phyloP scores from a whole-genome alignment of 139 green algal genomes.

The Choricystis sp. region DNA sequence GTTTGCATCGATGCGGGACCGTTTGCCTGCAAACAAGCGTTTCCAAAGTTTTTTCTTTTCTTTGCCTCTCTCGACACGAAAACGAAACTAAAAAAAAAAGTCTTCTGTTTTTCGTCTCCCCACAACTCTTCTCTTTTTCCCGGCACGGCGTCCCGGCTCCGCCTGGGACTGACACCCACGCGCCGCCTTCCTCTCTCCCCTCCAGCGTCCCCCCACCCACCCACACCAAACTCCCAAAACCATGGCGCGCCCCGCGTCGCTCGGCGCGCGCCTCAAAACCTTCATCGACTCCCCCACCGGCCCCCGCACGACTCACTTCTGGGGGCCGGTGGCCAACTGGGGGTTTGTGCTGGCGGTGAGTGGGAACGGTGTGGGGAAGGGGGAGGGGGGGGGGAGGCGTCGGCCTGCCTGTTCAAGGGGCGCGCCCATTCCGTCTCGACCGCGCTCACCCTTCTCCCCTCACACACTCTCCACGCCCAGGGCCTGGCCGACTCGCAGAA shows the following conservation, averaged over 20 bases:
- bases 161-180: no score
- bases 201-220: neutral
- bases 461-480: slow-evolving; percentile 13
- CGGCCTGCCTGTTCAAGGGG: neutral
- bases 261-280: slow-evolving; percentile 5
- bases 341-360: slow-evolving; percentile 59
- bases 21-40: no score
- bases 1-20: no score
- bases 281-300: slow-evolving; percentile 16
- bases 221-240: neutral
- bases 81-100: no score
- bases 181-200: no score
- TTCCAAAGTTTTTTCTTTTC: no score
- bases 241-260: neutral
- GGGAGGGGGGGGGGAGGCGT: neutral
- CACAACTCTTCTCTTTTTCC: no score
- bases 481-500: slow-evolving; percentile 48
- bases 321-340: slow-evolving; percentile 60
- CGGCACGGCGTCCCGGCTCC: no score
- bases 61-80: no score
- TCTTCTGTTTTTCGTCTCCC: no score
- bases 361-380: neutral
- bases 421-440: no score
- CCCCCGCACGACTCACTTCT: slow-evolving; percentile 17
- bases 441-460: neutral